These are phyloP conservation scores for Inga laurina DNA, from an alignment of 306 rosid species.

Conservation along the genomic window DNA sequence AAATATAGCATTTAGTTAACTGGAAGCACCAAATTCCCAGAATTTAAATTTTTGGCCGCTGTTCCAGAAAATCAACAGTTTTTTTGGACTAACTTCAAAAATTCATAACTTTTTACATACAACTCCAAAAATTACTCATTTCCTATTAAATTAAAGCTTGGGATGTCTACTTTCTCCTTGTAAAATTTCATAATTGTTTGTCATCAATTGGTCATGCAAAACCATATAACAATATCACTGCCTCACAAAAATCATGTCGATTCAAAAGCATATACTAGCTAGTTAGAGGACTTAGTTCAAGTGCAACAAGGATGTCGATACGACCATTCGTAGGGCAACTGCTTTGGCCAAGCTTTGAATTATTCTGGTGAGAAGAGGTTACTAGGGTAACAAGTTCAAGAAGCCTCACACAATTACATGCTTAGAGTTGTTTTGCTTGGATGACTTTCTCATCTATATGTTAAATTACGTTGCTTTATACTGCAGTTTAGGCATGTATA, in stretches of 20 bases:
- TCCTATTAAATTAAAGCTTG: too few relatives aligned
- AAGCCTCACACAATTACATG: constrained; percentile 68
- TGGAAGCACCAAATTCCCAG: too few relatives aligned
- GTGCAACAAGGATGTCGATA: constrained; percentile 50
- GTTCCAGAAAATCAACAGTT: too few relatives aligned
- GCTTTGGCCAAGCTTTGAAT: constrained; percentile 41
- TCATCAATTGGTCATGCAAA: too few relatives aligned
- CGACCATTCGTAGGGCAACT: constrained; percentile 10
- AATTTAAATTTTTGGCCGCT: too few relatives aligned
- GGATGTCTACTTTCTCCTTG: too few relatives aligned
- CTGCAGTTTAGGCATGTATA: background rate
- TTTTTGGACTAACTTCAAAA: too few relatives aligned
- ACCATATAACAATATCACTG: too few relatives aligned
- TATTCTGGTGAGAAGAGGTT: constrained; percentile 62
- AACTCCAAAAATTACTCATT: too few relatives aligned
- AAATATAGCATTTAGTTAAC: too few relatives aligned
- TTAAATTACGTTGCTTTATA: background rate
- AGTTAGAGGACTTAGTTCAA: constrained; percentile 23
- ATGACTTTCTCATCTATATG: background rate
- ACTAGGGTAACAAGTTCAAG: constrained; percentile 70
- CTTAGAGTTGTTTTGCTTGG: background rate
- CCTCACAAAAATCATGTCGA: constrained; percentile 74
- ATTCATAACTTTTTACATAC: too few relatives aligned
- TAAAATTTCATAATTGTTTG: too few relatives aligned
- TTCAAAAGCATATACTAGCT: constrained; percentile 40